phyloP scores from a whole-genome alignment of 768 basidiomycete species.

The Lactarius deliciosus region DNA sequence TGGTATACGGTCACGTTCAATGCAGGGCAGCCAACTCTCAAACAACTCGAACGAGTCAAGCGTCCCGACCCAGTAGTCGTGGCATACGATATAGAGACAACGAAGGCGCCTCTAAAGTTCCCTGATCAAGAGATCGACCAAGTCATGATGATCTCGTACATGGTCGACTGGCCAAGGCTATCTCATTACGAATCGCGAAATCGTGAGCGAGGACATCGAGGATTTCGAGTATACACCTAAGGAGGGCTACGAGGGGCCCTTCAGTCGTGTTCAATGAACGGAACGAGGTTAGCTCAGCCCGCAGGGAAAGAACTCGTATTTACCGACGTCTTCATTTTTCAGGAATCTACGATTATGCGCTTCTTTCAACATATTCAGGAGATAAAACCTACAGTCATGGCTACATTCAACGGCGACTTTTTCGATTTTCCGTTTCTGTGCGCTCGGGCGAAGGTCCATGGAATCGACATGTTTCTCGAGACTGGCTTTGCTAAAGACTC shows the following conservation, averaged over 20 bases:
- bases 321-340: conserved; percentile 1
- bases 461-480: conserved; percentile 95
- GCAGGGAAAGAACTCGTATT: not conserved
- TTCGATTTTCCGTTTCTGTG: conserved; percentile 99
- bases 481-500: conserved; percentile 89
- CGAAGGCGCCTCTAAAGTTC: conserved; percentile 99
- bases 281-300: conserved; percentile 65
- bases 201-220: conserved; percentile 95
- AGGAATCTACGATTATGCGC: conserved; percentile 78
- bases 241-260: conserved; percentile 96
- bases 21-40: conserved; percentile 74
- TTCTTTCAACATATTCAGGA: conserved; percentile 96
- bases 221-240: conserved; percentile 99
- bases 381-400: conserved; percentile 93
- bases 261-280: conserved; percentile 92
- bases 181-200: conserved; percentile 96
- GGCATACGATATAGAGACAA: conserved; percentile 99
- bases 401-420: conserved; percentile 98
- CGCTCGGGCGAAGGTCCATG: conserved; percentile 79
- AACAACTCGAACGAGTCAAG: conserved; percentile 84
- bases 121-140: conserved; percentile 95
- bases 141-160: conserved; percentile 99
- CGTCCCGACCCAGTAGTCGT: conserved; percentile 99
- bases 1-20: conserved; percentile 92
- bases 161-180: conserved; percentile 98